These are phyloP conservation scores for Ochromonas danica DNA, from an alignment of 108 stramenopile species.

Conservation along the genomic window DNA sequence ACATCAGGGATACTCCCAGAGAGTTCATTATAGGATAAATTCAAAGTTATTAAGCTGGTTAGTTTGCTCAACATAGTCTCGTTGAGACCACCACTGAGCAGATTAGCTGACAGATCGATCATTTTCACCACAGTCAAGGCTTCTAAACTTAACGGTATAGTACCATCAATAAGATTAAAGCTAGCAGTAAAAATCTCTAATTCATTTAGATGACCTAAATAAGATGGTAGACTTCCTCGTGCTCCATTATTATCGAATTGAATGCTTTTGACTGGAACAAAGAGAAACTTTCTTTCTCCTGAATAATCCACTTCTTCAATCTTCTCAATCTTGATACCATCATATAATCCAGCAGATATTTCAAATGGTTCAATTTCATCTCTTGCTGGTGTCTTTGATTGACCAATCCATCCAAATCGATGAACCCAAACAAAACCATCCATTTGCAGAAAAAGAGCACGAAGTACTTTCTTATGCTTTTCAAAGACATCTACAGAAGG, in stretches of 20 bases:
- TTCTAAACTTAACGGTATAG: too few relatives aligned
- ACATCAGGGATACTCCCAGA: not conserved
- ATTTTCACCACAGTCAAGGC: not conserved
- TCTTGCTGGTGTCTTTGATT: not conserved
- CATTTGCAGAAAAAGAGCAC: not conserved
- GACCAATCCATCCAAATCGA: not conserved
- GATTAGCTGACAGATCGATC: not conserved
- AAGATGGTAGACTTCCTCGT: not conserved
- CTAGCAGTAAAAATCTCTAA: not conserved
- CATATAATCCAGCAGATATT: not conserved
- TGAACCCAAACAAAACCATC: not conserved
- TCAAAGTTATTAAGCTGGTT: not conserved
- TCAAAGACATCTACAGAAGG: not conserved
- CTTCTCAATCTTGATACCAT: not conserved
- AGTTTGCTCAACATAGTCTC: not conserved
- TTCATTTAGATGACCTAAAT: not conserved
- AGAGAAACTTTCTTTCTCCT: not conserved
- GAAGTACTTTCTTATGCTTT: not conserved
- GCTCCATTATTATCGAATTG: not conserved
- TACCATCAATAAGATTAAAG: not conserved
- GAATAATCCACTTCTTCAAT: too few relatives aligned
- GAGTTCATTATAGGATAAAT: not conserved
- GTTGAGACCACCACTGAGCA: not conserved
- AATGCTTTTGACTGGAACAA: not conserved
- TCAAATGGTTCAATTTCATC: not conserved